Conservation (phyloP, 1,139 yeast species). For the Taphrina betulina region DNA sequence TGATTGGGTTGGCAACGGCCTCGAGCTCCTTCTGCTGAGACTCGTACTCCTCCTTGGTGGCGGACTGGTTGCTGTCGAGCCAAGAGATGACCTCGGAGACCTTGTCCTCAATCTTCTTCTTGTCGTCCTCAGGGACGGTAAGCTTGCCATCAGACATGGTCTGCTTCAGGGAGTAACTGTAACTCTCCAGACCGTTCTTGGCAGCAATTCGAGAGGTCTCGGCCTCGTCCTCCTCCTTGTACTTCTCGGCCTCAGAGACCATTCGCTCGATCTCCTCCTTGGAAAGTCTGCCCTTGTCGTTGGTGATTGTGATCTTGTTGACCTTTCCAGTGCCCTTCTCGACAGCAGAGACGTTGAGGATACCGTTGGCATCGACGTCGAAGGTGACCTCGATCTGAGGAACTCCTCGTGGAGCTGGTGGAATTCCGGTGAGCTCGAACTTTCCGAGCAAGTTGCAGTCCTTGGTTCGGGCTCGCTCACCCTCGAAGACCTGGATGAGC, state of each 20-base stretch:
- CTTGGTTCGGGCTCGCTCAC: constrained; percentile 90
- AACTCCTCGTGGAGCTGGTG: constrained; percentile 96
- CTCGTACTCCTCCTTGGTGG: constrained; percentile 79
- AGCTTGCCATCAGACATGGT: constrained; percentile 79
- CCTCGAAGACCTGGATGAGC: constrained; percentile 87
- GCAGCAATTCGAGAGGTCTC: constrained; percentile 73
- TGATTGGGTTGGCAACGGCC: constrained; percentile 89
- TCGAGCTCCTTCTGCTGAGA: constrained; percentile 93
- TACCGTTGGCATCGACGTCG: constrained; percentile 90
- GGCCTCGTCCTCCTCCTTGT: constrained; percentile 79
- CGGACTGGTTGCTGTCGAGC: constrained; percentile 87
- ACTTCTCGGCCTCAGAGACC: constrained; percentile 89
- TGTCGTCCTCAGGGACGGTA: constrained; percentile 61
- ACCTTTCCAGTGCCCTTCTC: constrained; percentile 88
- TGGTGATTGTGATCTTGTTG: constrained; percentile 77
- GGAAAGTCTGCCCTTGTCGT: constrained; percentile 94
- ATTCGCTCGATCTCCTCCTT: constrained; percentile 92
- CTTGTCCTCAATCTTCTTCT: constrained; percentile 74
- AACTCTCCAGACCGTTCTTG: constrained; percentile 89
- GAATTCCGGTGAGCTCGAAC: constrained; percentile 87
- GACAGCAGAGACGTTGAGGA: constrained; percentile 87
- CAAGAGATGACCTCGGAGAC: constrained; percentile 82
- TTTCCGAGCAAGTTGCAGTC: constrained; percentile 93
- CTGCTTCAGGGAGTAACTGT: constrained; percentile 86
- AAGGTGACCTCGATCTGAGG: constrained; percentile 93